A percentile compares a stretch with the other conserved stretches of the same genome.
phyloP scores from a whole-genome alignment of 345 rosid genomes.

The Hibiscus trionum region DNA sequence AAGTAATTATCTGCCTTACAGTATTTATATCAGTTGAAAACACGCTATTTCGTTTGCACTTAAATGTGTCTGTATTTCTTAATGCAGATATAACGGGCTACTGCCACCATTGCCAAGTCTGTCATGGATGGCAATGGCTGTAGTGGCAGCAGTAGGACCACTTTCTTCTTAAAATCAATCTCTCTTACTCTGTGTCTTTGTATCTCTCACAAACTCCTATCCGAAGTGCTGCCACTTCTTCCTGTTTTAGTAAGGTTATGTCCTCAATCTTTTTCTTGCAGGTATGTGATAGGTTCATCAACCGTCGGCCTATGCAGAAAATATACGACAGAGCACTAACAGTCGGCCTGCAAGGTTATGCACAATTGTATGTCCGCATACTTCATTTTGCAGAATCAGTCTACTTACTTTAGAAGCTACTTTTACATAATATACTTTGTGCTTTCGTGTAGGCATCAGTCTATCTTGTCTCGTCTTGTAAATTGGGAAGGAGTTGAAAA shows the following conservation, averaged over 20 bases:
- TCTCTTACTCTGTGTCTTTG: background rate
- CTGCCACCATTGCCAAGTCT: background rate
- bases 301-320: slow-evolving; percentile 56
- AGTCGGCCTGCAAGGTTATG: slow-evolving; percentile 86
- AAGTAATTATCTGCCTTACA: background rate
- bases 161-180: background rate
- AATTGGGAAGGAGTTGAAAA: slow-evolving; percentile 82
- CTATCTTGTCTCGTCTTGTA: slow-evolving; percentile 70
- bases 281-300: slow-evolving; percentile 82
- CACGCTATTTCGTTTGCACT: background rate
- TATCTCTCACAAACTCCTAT: background rate
- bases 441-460: slow-evolving; percentile 53
- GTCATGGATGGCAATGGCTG: background rate
- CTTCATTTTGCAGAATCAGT: background rate
- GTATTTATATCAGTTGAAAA: background rate
- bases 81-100: background rate
- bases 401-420: background rate
- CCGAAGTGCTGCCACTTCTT: background rate
- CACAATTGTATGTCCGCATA: slow-evolving; percentile 57
- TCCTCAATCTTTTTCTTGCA: slow-evolving; percentile 24
- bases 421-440: slow-evolving; percentile 8
- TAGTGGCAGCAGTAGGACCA: background rate
- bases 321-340: slow-evolving; percentile 69
- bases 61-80: background rate
- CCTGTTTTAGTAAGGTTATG: slow-evolving; percentile 1